These are phyloP conservation scores for Diaporthe citri DNA, from an alignment of 2,329 filamentous ascomycete species.

Conservation along the genomic window DNA sequence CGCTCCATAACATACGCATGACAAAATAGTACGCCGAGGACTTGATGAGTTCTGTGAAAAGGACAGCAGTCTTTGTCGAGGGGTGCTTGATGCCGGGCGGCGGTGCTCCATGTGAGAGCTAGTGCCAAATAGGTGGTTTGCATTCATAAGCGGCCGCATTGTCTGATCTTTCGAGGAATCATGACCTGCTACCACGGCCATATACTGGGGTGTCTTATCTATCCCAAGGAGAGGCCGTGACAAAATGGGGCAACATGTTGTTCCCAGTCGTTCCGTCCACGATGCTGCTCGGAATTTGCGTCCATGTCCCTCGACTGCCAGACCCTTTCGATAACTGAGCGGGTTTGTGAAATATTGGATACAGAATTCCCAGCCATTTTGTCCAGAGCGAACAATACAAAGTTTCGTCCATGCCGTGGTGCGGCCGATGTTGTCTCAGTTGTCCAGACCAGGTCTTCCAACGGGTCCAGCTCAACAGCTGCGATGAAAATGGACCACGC, in stretches of 20 bases:
- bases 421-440: constrained; percentile 40
- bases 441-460: constrained; percentile 52
- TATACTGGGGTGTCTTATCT: not conserved
- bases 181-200: too few relatives aligned
- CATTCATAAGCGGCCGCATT: too few relatives aligned
- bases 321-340: constrained; percentile 60
- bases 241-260: constrained; percentile 18
- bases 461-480: constrained; percentile 53
- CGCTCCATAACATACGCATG: not conserved
- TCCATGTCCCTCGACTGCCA: constrained; percentile 58
- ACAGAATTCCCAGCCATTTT: constrained; percentile 56
- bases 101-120: not conserved
- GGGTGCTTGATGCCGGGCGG: not conserved
- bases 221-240: constrained; percentile 26
- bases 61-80: not conserved
- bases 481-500: constrained; percentile 59
- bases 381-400: constrained; percentile 55
- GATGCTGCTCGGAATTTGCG: not conserved
- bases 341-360: constrained; percentile 57
- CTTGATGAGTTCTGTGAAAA: not conserved
- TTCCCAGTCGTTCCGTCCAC: constrained; percentile 26
- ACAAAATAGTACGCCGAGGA: not conserved
- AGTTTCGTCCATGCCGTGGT: constrained; percentile 50
- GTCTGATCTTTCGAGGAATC: not conserved
- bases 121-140: too few relatives aligned